Evolutionary conservation across 805 yeast species (phyloP), one percentile per base, ranked within the genome.

Genomic region (Crinitomyces ghanaensis): DNA sequence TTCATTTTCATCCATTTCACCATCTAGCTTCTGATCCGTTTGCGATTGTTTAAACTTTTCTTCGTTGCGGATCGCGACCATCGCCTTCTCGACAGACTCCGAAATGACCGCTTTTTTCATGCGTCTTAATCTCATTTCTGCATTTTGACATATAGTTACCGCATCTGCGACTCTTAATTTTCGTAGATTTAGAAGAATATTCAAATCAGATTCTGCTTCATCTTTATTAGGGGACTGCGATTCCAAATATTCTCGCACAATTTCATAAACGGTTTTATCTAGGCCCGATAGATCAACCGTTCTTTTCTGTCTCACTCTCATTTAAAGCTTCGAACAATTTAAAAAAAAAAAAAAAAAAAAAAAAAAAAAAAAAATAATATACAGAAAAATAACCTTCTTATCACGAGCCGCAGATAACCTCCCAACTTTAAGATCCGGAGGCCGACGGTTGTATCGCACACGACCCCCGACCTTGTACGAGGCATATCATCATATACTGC

Each of bases 111-210:
- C 68, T 37, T 72, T 72, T 53, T 85, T 86, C 45, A 75, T 72
- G 38, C 96, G 61, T 37, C 70, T 67, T 45, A 85, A 60, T 20
- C 77, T 69, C 24, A 73, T 58, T 41, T 84, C 94, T 31, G 74
- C 72, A 20, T 63, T 53, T 46, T 78, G 83, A 11, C 74, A 73
- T 38, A 41, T 35, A 5, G 31, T 40, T 5, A 41, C 31, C 6
- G 42, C 42, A n/a, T 39, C 42, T 8, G 23, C 65, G 74, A 6
- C 65, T 9, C 38, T 28, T 21, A 82, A 60, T 46, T 78, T 84
- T 38, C 42, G 28, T 15, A 39, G 36, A 16, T 30, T 20, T 6
- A 22, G 12, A 11, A 43, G 28, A 6, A 42, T 21, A 20, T 27
- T 35, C 21, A 33, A 26, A 8, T 27, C 32, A 17, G 19, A 19